Conservation (phyloP, 2,329 filamentous ascomycete species). For the Diaporthe citriasiana region DNA sequence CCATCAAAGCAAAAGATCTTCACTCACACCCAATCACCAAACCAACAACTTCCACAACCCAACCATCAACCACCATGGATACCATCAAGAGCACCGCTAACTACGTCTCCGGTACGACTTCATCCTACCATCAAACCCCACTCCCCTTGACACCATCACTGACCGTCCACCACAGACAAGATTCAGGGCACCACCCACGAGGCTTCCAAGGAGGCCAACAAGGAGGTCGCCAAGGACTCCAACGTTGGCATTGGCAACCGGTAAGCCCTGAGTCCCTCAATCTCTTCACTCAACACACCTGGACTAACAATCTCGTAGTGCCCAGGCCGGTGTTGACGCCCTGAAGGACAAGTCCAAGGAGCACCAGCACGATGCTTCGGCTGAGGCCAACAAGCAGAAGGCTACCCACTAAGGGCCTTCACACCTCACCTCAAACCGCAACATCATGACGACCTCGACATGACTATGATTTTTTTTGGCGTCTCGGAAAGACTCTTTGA, state of each 20-base stretch:
- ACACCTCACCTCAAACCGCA: background rate
- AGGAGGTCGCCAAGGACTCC: slow-evolving; percentile 69
- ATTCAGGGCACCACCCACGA: slow-evolving; percentile 51
- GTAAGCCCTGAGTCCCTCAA: slow-evolving; percentile 42
- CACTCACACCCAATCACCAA: slow-evolving; percentile 35
- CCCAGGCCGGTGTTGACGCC: slow-evolving; percentile 50
- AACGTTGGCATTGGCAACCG: slow-evolving; percentile 62
- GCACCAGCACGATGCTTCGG: slow-evolving; percentile 51
- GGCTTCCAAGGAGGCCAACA: slow-evolving; percentile 73
- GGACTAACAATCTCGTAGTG: slow-evolving; percentile 44
- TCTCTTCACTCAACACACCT: background rate
- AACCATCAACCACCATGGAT: slow-evolving; percentile 53
- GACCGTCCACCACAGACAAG: slow-evolving; percentile 41
- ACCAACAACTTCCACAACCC: slow-evolving; percentile 38
- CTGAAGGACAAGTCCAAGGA: slow-evolving; percentile 53
- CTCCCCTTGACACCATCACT: background rate
- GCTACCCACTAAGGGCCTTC: slow-evolving; percentile 52
- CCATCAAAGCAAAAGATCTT: slow-evolving; percentile 13
- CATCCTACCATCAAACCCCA: slow-evolving; percentile 49
- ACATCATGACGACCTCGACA: slow-evolving; percentile 22
- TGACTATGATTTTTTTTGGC: slow-evolving; percentile 33
- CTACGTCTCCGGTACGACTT: slow-evolving; percentile 70
- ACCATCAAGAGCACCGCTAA: slow-evolving; percentile 67
- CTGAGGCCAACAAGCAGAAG: slow-evolving; percentile 57
- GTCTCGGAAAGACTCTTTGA: slow-evolving; percentile 29